Percentiles rank a stretch among this genome's conserved stretches.
phyloP scores from a whole-genome alignment of 805 yeast species.

The Metschnikowia borealis region DNA sequence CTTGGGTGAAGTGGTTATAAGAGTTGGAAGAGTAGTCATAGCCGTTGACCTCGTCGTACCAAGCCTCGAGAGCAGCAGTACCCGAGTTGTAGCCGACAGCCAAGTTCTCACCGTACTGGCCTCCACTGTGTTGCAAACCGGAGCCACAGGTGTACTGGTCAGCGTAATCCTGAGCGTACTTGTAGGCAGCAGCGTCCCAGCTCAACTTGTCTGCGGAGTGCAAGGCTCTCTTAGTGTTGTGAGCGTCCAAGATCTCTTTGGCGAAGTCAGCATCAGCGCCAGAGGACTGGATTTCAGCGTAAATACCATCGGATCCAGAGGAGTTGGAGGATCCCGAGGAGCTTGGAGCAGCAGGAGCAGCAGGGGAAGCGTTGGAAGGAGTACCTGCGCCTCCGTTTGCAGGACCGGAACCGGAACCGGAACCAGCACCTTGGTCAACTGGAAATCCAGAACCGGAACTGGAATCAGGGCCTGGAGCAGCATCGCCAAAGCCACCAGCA shows the following conservation, averaged over 20 bases:
- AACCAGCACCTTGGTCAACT: background rate
- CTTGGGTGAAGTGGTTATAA: slow-evolving; percentile 68
- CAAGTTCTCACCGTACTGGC: slow-evolving; percentile 24
- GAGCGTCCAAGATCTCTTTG: slow-evolving; percentile 49
- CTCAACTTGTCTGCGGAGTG: slow-evolving; percentile 28
- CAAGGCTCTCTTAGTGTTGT: slow-evolving; percentile 38
- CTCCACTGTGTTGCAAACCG: slow-evolving; percentile 15
- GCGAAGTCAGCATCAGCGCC: slow-evolving; percentile 33
- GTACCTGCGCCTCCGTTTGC: background rate
- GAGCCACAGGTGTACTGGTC: slow-evolving; percentile 44
- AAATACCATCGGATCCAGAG: slow-evolving; percentile 13
- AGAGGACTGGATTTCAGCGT: slow-evolving; percentile 17
- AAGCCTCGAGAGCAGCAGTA: slow-evolving; percentile 16
- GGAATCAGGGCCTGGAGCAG: background rate
- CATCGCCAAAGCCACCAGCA: background rate
- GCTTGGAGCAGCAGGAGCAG: slow-evolving; percentile 3
- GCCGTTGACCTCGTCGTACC: slow-evolving; percentile 17
- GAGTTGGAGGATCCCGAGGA: too few species aligned
- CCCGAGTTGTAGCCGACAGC: slow-evolving; percentile 36
- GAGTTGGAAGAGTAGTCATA: slow-evolving; percentile 13
- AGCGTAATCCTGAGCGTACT: slow-evolving; percentile 49
- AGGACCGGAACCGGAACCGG: background rate
- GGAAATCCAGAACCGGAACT: background rate
- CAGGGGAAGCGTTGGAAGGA: background rate
- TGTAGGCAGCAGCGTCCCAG: slow-evolving; percentile 54